These are phyloP conservation scores for Colletotrichum agaves DNA, from an alignment of 2,329 filamentous ascomycete species.

Conservation along the genomic window DNA sequence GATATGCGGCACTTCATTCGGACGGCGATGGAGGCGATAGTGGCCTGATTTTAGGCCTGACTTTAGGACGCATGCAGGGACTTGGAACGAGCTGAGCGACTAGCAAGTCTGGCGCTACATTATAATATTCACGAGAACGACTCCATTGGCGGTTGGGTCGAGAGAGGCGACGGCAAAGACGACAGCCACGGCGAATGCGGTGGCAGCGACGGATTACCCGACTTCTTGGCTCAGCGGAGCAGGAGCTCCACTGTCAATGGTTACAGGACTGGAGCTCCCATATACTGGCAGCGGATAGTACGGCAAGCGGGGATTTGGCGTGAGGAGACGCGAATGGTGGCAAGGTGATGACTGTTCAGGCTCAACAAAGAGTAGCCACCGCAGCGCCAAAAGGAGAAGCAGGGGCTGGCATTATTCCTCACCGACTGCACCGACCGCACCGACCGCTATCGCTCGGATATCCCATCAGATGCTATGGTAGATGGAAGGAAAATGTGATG, in stretches of 20 bases:
- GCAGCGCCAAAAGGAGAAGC: not conserved
- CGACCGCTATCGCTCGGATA: not conserved
- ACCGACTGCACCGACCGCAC: not conserved
- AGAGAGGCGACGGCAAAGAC: not conserved
- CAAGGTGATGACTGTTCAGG: not conserved
- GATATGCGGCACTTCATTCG: conserved; percentile 70
- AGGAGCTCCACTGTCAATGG: not conserved
- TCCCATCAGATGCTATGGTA: not conserved
- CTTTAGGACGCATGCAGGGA: conserved; percentile 8
- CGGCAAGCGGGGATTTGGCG: conserved; percentile 5
- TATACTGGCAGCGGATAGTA: conserved; percentile 7
- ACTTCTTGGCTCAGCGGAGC: not conserved
- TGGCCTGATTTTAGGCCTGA: conserved; percentile 46
- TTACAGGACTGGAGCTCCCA: too few relatives aligned
- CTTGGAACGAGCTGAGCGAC: conserved; percentile 18
- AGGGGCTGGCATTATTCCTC: not conserved
- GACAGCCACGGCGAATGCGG: not conserved
- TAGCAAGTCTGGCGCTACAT: not conserved
- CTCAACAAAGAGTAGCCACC: not conserved
- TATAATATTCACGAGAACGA: not conserved
- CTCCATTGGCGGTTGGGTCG: not conserved
- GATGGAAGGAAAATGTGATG: not conserved
- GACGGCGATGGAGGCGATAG: conserved; percentile 67
- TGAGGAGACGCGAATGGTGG: conserved; percentile 8
- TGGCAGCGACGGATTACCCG: not conserved